phyloP scores from a whole-genome alignment of 129 eudicot genomes.

The Daucus carota region DNA sequence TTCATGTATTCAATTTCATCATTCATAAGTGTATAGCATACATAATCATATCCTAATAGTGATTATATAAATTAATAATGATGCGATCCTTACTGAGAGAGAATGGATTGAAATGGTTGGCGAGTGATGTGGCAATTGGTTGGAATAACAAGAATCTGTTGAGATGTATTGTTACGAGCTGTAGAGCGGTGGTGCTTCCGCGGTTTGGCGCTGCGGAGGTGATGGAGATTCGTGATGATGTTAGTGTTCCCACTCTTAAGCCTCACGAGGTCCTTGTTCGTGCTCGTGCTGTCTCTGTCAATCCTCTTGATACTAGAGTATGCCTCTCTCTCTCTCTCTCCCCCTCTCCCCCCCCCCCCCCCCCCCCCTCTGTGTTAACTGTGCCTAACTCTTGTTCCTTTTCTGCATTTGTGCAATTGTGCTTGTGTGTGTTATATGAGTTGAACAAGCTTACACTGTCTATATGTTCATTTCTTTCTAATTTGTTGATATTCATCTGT shows the following conservation, averaged over 20 bases:
- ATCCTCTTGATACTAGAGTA: conserved; percentile 88
- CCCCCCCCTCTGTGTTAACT: neutral
- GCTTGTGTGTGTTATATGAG: too few relatives aligned
- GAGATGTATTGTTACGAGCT: conserved; percentile 48
- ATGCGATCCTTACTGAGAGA: conserved; percentile 51
- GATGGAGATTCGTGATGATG: conserved; percentile 67
- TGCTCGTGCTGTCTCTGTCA: conserved; percentile 89
- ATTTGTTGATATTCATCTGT: too few relatives aligned
- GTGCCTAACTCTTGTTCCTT: neutral
- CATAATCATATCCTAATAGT: too few relatives aligned
- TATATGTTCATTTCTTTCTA: too few relatives aligned
- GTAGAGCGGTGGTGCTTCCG: conserved; percentile 85
- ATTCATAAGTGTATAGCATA: too few relatives aligned
- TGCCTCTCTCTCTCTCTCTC: conserved; percentile 9
- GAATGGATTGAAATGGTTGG: conserved; percentile 11
- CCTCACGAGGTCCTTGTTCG: conserved; percentile 86
- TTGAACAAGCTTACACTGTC: too few relatives aligned
- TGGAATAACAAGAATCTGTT: conserved; percentile 22
- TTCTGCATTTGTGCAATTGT: too few relatives aligned
- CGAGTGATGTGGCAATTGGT: neutral
- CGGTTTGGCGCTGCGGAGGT: conserved; percentile 85
- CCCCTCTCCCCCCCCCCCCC: neutral
- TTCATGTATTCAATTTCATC: neutral
- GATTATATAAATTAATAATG: conserved; percentile 9
- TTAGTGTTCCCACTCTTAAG: conserved; percentile 66